Evolutionary conservation across 2,329 filamentous ascomycete species (phyloP).

Genomic region (Bipolaris bicolor): DNA sequence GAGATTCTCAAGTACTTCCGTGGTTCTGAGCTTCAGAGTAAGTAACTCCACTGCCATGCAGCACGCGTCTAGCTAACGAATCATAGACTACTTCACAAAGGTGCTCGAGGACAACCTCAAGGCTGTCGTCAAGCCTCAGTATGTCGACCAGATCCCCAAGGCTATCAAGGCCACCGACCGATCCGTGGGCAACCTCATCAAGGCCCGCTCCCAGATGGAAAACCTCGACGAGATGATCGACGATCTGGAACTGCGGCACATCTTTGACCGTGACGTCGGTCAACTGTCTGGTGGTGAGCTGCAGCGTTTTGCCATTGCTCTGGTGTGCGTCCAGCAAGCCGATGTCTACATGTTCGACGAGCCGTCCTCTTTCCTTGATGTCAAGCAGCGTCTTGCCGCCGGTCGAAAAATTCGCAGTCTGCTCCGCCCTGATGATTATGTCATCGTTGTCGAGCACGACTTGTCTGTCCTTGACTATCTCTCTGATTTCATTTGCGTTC

Average conservation of each 20-base stretch:
- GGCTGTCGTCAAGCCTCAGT: constrained; percentile 98
- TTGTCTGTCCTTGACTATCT: constrained; percentile 97
- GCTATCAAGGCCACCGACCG: constrained; percentile 84
- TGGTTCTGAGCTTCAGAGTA: constrained; percentile 95
- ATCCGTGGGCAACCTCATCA: constrained; percentile 78
- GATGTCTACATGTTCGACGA: constrained; percentile 99
- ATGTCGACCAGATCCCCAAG: constrained; percentile 96
- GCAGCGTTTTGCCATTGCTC: constrained; percentile 95
- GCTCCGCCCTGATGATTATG: constrained; percentile 86
- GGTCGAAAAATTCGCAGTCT: constrained; percentile 91
- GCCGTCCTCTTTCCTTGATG: constrained; percentile 97
- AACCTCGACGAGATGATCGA: constrained; percentile 85
- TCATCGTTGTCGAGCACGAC: constrained; percentile 99
- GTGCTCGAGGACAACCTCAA: constrained; percentile 95
- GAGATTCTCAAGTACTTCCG: constrained; percentile 98
- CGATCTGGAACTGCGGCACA: constrained; percentile 83
- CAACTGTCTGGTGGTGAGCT: constrained; percentile 95
- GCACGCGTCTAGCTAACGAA: constrained; percentile 26
- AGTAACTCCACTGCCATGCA: constrained; percentile 40
- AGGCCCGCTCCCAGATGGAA: constrained; percentile 74
- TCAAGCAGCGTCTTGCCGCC: constrained; percentile 95
- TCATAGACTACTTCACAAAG: constrained; percentile 94
- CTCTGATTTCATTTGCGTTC: constrained; percentile 96
- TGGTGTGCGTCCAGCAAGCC: constrained; percentile 92
- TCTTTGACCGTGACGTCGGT: constrained; percentile 88